Conservation (phyloP, 2,329 filamentous ascomycete genomes). For the Fusarium pseudocircinatum region DNA sequence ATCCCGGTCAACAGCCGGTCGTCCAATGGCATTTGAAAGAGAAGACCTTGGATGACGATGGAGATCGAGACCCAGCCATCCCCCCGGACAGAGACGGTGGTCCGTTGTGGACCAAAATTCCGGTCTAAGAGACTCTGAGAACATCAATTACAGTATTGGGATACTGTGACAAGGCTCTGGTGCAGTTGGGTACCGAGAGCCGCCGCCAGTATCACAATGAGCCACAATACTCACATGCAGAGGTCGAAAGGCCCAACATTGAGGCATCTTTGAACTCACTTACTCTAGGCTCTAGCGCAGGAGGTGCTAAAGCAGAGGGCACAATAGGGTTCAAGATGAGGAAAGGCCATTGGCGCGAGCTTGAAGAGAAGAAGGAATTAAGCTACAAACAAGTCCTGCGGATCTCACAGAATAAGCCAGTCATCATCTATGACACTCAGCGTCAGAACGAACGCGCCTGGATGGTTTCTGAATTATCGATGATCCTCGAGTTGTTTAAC, state of each 20-base stretch:
- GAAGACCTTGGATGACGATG: neutral
- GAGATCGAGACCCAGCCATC: neutral
- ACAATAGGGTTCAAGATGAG: neutral
- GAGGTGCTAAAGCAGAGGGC: neutral
- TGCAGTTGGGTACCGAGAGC: neutral
- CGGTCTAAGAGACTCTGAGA: neutral
- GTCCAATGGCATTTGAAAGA: neutral
- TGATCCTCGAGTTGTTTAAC: neutral
- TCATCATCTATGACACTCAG: neutral
- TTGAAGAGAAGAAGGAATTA: neutral
- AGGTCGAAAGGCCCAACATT: neutral
- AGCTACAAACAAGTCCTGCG: neutral
- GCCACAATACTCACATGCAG: neutral
- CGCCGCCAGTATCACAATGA: neutral
- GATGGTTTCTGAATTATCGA: neutral
- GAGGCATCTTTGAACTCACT: neutral
- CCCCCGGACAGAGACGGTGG: neutral
- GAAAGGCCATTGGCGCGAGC: neutral
- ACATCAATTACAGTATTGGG: neutral
- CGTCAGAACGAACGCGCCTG: neutral
- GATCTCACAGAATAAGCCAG: neutral
- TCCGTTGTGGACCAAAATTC: neutral
- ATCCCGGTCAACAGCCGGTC: neutral
- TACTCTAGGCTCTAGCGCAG: neutral
- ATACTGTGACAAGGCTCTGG: neutral